phyloP scores from a whole-genome alignment of 2,329 filamentous ascomycete genomes.

The Botrytis cinerea region DNA sequence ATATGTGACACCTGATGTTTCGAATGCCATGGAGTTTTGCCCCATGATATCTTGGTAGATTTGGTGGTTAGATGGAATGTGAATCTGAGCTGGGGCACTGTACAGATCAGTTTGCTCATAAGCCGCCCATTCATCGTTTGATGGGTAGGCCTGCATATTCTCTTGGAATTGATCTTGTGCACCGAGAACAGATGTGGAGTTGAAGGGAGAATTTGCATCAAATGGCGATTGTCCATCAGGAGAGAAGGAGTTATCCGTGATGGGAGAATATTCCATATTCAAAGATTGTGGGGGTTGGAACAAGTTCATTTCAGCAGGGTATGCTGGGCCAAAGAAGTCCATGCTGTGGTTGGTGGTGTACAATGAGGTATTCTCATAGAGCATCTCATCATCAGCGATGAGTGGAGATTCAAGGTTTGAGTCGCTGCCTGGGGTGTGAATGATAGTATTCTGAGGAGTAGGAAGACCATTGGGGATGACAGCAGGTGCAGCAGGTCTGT shows the following conservation, averaged over 20 bases:
- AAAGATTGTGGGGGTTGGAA: constrained; percentile 32
- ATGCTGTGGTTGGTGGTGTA: constrained; percentile 30
- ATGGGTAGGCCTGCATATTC: constrained; percentile 55
- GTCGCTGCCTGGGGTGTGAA: constrained; percentile 61
- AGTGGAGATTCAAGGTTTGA: constrained; percentile 36
- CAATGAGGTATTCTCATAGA: constrained; percentile 28
- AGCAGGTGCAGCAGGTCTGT: constrained; percentile 45
- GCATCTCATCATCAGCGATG: constrained; percentile 34
- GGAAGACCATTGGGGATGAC: constrained; percentile 47
- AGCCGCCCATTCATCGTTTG: constrained; percentile 56
- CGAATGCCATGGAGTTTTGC: constrained; percentile 33
- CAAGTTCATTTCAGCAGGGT: constrained; percentile 34
- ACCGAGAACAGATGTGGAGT: constrained; percentile 27
- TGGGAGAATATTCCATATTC: constrained; percentile 38
- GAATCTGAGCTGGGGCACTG: constrained; percentile 57
- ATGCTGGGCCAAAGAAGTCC: constrained; percentile 19
- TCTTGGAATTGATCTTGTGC: constrained; percentile 56
- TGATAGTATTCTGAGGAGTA: constrained; percentile 58
- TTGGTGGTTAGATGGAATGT: constrained; percentile 48
- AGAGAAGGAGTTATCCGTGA: constrained; percentile 36
- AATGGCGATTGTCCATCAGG: constrained; percentile 38
- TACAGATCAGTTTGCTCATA: constrained; percentile 63
- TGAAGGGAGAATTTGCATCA: constrained; percentile 44
- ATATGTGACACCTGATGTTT: constrained; percentile 39
- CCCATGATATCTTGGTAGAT: constrained; percentile 44